Evolutionary conservation across 345 rosid genomes (phyloP), one percentile per base, ranked within the genome.

Genomic region (Hibiscus tridactylites): DNA sequence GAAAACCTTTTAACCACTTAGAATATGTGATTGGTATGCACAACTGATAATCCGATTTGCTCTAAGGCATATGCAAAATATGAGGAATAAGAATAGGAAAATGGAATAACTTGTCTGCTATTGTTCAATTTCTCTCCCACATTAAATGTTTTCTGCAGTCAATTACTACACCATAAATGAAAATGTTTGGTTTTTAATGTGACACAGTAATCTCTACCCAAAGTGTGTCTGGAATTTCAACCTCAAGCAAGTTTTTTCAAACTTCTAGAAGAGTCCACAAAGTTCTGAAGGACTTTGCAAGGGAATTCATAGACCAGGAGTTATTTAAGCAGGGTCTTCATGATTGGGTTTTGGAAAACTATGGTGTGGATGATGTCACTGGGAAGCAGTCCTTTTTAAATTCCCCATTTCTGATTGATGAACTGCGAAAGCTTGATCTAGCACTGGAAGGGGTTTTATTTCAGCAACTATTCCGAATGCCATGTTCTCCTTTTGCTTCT

Each of bases 401-500:
- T 33, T 65, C 84, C 71, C 90, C 87, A 5, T 84, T 88, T 80
- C 74, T 75, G 19, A 78, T 80, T 56, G 85, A 83, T 73, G 92
- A 88, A 73, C 49, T 88, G 70, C 57, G 68, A 74, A 82, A 80
- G 62, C 87, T 88, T 65, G 90, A 88, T 79, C 79, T 84, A 61
- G 92, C 92, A 71, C 74, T 88, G 82, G 90, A 86, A 65, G 90
- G 88, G 26, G 87, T 84, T 76, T 54, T 82, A 19, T 82, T 88
- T 73, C 85, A 83, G 74, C 90, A 84, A 61, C 82, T 88, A 13
- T 83, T 61, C 29, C 90, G 92, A 12, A 86, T 88, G 92, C 90
- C 90, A 1, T 79, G 85, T 65, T 71, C 81, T 26, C 56, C 80
- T 63, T 70, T 78, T 77, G 72, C 81, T 58, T 74, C 77, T 13